Evolutionary conservation across 1,284 basidiomycete genomes (phyloP), one percentile per base, ranked within the genome.

Genomic region (Fomitopsis palustris): DNA sequence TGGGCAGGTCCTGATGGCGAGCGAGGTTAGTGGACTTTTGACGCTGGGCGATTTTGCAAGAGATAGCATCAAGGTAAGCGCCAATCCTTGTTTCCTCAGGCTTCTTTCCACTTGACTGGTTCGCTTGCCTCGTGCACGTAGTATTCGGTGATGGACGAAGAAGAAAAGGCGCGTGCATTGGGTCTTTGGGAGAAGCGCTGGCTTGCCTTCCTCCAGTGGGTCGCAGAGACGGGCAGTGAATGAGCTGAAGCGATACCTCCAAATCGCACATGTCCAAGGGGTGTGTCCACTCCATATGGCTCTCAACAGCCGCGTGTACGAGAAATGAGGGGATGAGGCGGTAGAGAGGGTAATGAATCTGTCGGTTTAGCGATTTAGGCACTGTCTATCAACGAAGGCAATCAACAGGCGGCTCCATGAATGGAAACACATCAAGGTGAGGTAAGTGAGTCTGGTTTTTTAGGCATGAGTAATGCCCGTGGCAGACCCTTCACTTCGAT

Each of bases 1-100:
- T n/a, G n/a, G n/a, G n/a, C 58, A 85, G 84, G 85, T 89, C 21
- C 72, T 90, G 29, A 85, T 82, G 25, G 76, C 84, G 1, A 89
- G 87, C 62, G 87, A 89, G 64, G 67, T 87, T 21, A 85, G 79
- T 14, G 85, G 86, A 9, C 70, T 90, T 16, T 74, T 78, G 45
- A 87, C 85, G 10, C 74, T 89, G 9, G 80, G 81, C 0, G 77
- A 81, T 58, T 72, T 89, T 21, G 87, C 86, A 3, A 77, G 82
- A 54, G 85, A 88, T 63, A 89, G 87, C 67, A 76, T 90, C 58
- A 74, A 80, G 75, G 88, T 86, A 55, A 66, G 76, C 67, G 1
- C 19, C n/a, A 29, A 21, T 37, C 25, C 35, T 9, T 49, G 19
- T 49, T 1, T 19, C 43, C 23, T 31, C 58, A 17, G 43, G 9